A percentile compares a stretch with the other conserved stretches of the same genome.
These are phyloP conservation scores for Hemisphaericaspora lyxosophila DNA, from an alignment of 1,139 yeast genomes.

Conservation along the genomic window DNA sequence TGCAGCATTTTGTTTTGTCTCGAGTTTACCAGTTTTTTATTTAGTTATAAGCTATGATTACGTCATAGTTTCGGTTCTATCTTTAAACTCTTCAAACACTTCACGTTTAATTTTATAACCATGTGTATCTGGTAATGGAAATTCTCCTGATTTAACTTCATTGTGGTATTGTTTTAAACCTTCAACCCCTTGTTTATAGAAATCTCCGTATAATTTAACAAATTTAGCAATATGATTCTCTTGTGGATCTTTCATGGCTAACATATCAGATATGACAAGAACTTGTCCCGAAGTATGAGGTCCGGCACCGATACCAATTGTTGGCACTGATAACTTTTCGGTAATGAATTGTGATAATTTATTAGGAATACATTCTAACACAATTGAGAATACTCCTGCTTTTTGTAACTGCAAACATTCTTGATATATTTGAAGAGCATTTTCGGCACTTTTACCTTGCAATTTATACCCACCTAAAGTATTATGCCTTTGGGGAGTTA, in stretches of 20 bases:
- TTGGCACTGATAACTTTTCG: slow-evolving; percentile 60
- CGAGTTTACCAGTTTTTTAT: background rate
- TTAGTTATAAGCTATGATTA: background rate
- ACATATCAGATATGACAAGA: slow-evolving; percentile 78
- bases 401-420: slow-evolving; percentile 72
- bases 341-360: slow-evolving; percentile 70
- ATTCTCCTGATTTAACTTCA: slow-evolving; percentile 56
- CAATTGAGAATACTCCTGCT: slow-evolving; percentile 75
- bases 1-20: background rate
- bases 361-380: slow-evolving; percentile 85
- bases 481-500: slow-evolving; percentile 85
- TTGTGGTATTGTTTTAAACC: slow-evolving; percentile 54
- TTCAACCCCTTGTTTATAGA: slow-evolving; percentile 48
- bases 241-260: slow-evolving; percentile 68
- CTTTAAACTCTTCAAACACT: slow-evolving; percentile 51
- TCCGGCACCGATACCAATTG: slow-evolving; percentile 97
- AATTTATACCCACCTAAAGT: slow-evolving; percentile 83
- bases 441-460: slow-evolving; percentile 64
- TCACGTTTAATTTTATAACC: slow-evolving; percentile 72
- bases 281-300: slow-evolving; percentile 84
- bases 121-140: slow-evolving; percentile 65
- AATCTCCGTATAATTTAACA: slow-evolving; percentile 65
- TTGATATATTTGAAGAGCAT: slow-evolving; percentile 59
- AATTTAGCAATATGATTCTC: slow-evolving; percentile 60
- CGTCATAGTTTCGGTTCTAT: slow-evolving; percentile 6